phyloP scores from a whole-genome alignment of 257 asterid genomes.

The Nicotiana sylvestris region DNA sequence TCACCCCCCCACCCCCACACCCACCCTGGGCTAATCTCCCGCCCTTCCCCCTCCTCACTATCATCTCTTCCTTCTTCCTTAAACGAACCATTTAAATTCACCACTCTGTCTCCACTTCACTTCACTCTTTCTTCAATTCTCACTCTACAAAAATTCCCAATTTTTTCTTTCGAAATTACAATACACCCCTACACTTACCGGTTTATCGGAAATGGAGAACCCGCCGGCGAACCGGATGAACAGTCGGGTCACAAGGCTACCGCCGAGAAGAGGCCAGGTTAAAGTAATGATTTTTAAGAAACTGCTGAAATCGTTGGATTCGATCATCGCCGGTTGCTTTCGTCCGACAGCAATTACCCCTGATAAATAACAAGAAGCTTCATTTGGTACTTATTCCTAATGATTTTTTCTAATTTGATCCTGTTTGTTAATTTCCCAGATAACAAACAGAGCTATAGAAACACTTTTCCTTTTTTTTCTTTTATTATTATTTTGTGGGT shows the following conservation, averaged over 20 bases:
- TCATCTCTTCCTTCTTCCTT: background rate
- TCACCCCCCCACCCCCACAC: background rate
- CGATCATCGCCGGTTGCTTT: background rate
- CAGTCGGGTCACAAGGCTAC: background rate
- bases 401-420: background rate
- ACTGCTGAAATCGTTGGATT: slow-evolving; percentile 15
- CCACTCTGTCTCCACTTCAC: background rate
- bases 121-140: background rate
- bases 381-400: background rate
- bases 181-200: background rate
- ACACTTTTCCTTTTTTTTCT: background rate
- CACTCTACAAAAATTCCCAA: background rate
- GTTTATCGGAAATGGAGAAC: slow-evolving; percentile 13
- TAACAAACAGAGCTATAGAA: background rate
- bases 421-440: background rate
- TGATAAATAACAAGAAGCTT: background rate
- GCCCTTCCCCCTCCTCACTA: background rate
- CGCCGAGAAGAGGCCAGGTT: slow-evolving; percentile 19
- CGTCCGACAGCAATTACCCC: background rate
- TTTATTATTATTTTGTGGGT: background rate
- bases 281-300: slow-evolving; percentile 14
- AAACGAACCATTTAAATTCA: background rate
- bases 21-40: background rate
- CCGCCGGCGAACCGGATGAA: background rate
- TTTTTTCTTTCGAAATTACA: background rate